A percentile compares a stretch with the other conserved stretches of the same genome.
Evolutionary conservation across 306 rosid species (phyloP).

Genomic region (Medicago truncatula): DNA sequence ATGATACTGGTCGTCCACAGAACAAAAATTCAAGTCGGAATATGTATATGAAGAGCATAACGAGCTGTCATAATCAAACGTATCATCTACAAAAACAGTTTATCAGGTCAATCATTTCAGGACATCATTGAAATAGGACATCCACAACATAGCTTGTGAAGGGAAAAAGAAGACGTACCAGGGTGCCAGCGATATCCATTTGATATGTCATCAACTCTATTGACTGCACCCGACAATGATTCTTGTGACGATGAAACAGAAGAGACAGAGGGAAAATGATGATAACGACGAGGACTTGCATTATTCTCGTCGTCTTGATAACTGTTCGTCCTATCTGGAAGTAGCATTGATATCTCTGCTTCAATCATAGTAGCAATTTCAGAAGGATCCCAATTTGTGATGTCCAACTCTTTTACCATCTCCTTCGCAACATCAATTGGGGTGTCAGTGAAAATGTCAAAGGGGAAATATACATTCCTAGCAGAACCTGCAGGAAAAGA

Average conservation of each 20-base stretch:
- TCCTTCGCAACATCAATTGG: conserved; percentile 82
- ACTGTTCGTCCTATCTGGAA: conserved; percentile 64
- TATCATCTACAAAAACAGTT: too few species aligned
- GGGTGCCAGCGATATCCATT: conserved; percentile 56
- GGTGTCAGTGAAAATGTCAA: conserved; percentile 73
- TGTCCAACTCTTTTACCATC: conserved; percentile 94
- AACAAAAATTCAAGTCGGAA: conserved; percentile 63
- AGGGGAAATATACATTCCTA: conserved; percentile 60
- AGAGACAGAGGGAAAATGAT: conserved; percentile 47
- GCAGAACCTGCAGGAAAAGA: too few species aligned
- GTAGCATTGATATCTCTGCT: conserved; percentile 68
- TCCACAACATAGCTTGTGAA: background rate
- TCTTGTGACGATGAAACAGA: conserved; percentile 69
- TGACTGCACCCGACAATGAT: conserved; percentile 49
- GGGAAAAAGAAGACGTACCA: conserved; percentile 53
- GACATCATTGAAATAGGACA: conserved; percentile 1
- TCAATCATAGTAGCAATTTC: conserved; percentile 27
- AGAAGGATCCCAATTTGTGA: conserved; percentile 48
- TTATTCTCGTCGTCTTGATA: conserved; percentile 56
- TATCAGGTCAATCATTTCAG: too few species aligned
- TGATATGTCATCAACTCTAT: background rate
- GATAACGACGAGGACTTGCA: conserved; percentile 50
- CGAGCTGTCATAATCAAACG: too few species aligned
- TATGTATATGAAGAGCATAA: conserved; percentile 37
- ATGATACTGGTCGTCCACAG: conserved; percentile 55